Evolutionary conservation across 2,329 filamentous ascomycete genomes (phyloP), one percentile per base, ranked within the genome.

Genomic region (Leptographium wingfieldii): DNA sequence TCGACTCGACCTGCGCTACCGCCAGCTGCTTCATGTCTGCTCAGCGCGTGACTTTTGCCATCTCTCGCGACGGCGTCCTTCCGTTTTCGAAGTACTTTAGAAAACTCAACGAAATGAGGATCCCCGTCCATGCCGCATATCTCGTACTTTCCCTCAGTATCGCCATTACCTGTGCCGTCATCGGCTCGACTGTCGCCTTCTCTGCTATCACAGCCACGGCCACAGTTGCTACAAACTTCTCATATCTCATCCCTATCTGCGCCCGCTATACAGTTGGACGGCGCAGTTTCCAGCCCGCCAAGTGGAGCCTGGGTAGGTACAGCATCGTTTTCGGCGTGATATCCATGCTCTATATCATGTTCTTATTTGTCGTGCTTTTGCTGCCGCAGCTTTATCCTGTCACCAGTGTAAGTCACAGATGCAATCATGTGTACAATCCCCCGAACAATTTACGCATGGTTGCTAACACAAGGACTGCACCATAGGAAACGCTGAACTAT

Each of bases 101-200:
- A 1, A 63, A 64, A 25, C 65, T 74, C 19, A 70, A 66, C 59
- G 65, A 64, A 29, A 65, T 67, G 22, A 69, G 69, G 60, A 69
- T 73, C 57, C 71, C 72, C 1, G 69, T 73, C 10, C 68, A 73
- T 58, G 59, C 56, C 7, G 56, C 57, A 40, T 46, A 69, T 14
- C 64, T 69, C 31, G 68, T 70, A 55, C 70, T 68, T 43, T 63
- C 65, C 14, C 66, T 74, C 19, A 69, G 74, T 46, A 69, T 73
- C 9, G 63, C 71, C 14, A 66, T 76, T 0, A 75, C 74, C 5
- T 71, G 70, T 54, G 65, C 77, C 1, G 76, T 76, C 58, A 71
- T 77, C n/a, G 74, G 72, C n/a, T 74, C 72, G 3, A 70, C 69
- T 0, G 74, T 74, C 1, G 75, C 75, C 12, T 77, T 77, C 66